Evolutionary conservation across 139 green algal species (phyloP).

Genomic region (Limnomonas spitsbergensis): DNA sequence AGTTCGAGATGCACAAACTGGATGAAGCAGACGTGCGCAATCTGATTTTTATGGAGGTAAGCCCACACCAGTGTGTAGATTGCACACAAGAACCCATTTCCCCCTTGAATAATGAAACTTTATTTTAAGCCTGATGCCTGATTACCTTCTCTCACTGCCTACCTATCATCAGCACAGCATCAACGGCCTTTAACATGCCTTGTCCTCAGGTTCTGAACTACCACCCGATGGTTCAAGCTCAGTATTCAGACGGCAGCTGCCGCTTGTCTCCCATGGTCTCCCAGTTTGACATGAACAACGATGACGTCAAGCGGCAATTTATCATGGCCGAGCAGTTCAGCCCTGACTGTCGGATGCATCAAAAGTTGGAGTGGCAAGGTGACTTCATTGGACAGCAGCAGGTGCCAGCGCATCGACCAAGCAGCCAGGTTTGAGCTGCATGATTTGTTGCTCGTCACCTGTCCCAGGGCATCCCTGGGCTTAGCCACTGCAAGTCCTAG

Average conservation of each 20-base stretch:
- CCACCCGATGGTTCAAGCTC: neutral
- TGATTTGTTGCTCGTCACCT: no score
- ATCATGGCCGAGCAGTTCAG: neutral
- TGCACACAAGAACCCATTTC: neutral
- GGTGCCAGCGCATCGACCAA: no score
- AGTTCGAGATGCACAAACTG: conserved; percentile 93
- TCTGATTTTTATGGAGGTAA: conserved; percentile 90
- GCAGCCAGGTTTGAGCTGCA: no score
- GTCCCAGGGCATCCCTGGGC: no score
- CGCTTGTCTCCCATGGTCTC: neutral
- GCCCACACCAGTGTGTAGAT: neutral
- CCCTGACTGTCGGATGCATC: no score
- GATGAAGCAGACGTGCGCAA: conserved; percentile 88
- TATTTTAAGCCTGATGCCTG: neutral
- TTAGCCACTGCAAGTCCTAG: no score
- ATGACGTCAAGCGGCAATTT: neutral
- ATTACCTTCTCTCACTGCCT: neutral
- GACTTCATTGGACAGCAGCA: no score
- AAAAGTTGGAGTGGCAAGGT: no score
- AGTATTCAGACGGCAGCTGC: neutral
- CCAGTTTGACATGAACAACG: conserved; percentile 3
- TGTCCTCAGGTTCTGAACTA: conserved; percentile 5
- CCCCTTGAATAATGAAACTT: neutral
- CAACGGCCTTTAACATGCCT: neutral
- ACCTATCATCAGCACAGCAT: neutral